Evolutionary conservation across 352 stramenopile genomes (phyloP).

Genomic region (Phytophthora brassicae): DNA sequence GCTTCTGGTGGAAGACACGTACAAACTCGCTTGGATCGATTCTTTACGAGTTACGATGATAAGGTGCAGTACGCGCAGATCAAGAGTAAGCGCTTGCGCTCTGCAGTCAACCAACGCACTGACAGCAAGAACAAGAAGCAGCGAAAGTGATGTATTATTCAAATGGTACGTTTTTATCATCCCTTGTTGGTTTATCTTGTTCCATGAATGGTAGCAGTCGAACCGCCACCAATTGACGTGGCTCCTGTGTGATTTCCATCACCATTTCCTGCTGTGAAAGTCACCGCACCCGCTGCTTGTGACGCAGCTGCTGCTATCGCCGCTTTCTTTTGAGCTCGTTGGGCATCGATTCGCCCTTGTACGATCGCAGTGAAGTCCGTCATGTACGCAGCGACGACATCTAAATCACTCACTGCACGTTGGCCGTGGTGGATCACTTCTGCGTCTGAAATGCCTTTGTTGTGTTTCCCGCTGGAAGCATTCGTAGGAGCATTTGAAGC

Average conservation of each 20-base stretch:
- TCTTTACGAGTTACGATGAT: slow-evolving; percentile 96
- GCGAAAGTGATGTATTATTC: slow-evolving; percentile 16
- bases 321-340: slow-evolving; percentile 75
- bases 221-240: slow-evolving; percentile 19
- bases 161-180: slow-evolving; percentile 20
- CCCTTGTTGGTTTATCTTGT: neutral
- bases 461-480: slow-evolving; percentile 3
- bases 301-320: slow-evolving; percentile 26
- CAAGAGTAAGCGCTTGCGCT: slow-evolving; percentile 85
- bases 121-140: slow-evolving; percentile 27
- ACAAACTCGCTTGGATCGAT: slow-evolving; percentile 94
- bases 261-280: slow-evolving; percentile 11
- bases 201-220: slow-evolving; percentile 24
- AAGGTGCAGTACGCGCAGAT: slow-evolving; percentile 94
- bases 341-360: slow-evolving; percentile 65
- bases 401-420: slow-evolving; percentile 87
- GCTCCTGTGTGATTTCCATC: slow-evolving; percentile 20
- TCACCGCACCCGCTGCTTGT: slow-evolving; percentile 14
- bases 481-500: slow-evolving; percentile 9
- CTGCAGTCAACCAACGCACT: slow-evolving; percentile 61
- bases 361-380: slow-evolving; percentile 90
- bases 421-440: slow-evolving; percentile 87
- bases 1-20: slow-evolving; percentile 31
- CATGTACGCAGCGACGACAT: slow-evolving; percentile 94
- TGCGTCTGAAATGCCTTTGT: slow-evolving; percentile 64